Conservation (phyloP, 2,329 filamentous ascomycete genomes). For the Cercospora sojina region DNA sequence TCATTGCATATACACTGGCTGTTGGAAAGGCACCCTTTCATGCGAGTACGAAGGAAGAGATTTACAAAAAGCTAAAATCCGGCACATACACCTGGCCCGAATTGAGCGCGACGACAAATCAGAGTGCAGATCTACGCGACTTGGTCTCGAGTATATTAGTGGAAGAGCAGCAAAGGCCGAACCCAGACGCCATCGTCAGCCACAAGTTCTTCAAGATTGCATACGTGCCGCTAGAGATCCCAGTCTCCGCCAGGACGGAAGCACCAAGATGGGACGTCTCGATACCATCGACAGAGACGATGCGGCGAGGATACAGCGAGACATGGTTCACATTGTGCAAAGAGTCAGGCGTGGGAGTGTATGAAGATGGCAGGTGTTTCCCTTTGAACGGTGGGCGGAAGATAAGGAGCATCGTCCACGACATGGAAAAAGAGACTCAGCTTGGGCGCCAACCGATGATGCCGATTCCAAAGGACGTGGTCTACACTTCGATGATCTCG, state of each 20-base stretch:
- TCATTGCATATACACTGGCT: slow-evolving; percentile 98
- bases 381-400: slow-evolving; percentile 48
- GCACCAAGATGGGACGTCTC: slow-evolving; percentile 50
- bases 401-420: slow-evolving; percentile 51
- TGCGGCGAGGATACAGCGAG: slow-evolving; percentile 51
- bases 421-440: slow-evolving; percentile 51
- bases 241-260: slow-evolving; percentile 45
- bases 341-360: slow-evolving; percentile 52
- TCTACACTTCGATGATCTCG: slow-evolving; percentile 45
- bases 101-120: slow-evolving; percentile 62
- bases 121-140: slow-evolving; percentile 76
- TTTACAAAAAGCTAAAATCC: slow-evolving; percentile 67
- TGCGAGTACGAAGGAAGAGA: slow-evolving; percentile 82
- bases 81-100: slow-evolving; percentile 79
- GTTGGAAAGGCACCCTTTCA: slow-evolving; percentile 96
- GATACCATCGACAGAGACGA: slow-evolving; percentile 45
- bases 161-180: slow-evolving; percentile 71
- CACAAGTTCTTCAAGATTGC: slow-evolving; percentile 77
- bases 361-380: slow-evolving; percentile 48
- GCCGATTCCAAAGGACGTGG: slow-evolving; percentile 49
- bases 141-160: slow-evolving; percentile 74
- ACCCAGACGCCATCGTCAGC: slow-evolving; percentile 74
- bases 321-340: slow-evolving; percentile 53
- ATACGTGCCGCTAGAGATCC: slow-evolving; percentile 63
- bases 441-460: slow-evolving; percentile 50